Conservation (phyloP, 805 yeast species). For the Yarrowia sp. region DNA sequence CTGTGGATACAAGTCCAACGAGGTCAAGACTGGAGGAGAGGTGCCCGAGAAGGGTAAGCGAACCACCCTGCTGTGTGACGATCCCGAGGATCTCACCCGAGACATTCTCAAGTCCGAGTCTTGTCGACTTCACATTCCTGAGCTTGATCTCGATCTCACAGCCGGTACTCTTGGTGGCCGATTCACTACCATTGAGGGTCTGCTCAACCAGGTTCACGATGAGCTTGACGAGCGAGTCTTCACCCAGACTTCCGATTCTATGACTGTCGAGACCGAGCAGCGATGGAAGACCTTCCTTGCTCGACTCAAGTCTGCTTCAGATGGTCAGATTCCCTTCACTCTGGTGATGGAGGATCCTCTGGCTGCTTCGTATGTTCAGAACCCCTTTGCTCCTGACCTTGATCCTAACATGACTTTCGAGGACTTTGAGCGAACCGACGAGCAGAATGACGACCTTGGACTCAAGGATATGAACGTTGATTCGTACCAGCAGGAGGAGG, state of each 20-base stretch:
- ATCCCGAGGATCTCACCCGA: constrained; percentile 88
- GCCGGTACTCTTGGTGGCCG: constrained; percentile 98
- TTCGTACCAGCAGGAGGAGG: constrained; percentile 11
- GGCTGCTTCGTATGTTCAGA: constrained; percentile 93
- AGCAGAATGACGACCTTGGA: constrained; percentile 92
- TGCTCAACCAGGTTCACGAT: constrained; percentile 81
- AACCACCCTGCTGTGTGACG: constrained; percentile 71
- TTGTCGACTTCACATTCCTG: constrained; percentile 82
- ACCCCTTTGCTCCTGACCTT: constrained; percentile 96
- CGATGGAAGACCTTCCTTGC: constrained; percentile 83
- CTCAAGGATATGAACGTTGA: constrained; percentile 47
- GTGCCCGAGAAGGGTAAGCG: constrained; percentile 82
- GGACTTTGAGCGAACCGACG: constrained; percentile 83
- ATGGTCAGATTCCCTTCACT: constrained; percentile 80
- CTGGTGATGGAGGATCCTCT: constrained; percentile 90
- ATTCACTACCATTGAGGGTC: constrained; percentile 95
- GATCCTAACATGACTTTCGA: constrained; percentile 95
- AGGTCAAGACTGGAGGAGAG: constrained; percentile 97
- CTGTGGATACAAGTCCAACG: constrained; percentile 96
- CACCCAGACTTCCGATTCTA: constrained; percentile 83
- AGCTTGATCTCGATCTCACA: constrained; percentile 81
- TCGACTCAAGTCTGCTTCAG: constrained; percentile 70
- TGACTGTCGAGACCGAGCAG: constrained; percentile 72
- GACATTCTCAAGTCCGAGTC: constrained; percentile 94
- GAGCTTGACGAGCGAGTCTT: constrained; percentile 85